These are phyloP conservation scores for Sordaria brevicollis DNA, from an alignment of 495 filamentous ascomycete species.

Conservation along the genomic window DNA sequence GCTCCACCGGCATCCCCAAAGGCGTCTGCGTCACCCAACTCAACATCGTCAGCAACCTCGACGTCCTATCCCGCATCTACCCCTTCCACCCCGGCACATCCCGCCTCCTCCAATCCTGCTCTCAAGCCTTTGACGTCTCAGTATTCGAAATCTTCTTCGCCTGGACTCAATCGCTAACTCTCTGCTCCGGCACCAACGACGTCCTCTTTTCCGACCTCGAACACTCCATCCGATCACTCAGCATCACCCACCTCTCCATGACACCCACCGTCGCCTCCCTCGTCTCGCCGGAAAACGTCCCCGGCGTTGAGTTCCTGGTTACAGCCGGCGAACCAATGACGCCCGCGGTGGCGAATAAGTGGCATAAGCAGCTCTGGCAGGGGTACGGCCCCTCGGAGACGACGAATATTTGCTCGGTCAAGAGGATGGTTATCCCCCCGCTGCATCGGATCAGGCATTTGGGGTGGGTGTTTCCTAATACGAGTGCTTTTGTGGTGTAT, in stretches of 20 bases:
- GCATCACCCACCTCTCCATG: slow-evolving; percentile 64
- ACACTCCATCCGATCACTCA: slow-evolving; percentile 41
- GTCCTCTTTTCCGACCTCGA: slow-evolving; percentile 55
- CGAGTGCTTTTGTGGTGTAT: slow-evolving; percentile 56
- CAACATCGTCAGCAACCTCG: slow-evolving; percentile 59
- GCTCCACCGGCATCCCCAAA: slow-evolving; percentile 57
- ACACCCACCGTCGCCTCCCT: slow-evolving; percentile 68
- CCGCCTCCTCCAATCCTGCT: slow-evolving; percentile 60
- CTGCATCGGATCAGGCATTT: slow-evolving; percentile 46
- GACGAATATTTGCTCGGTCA: slow-evolving; percentile 64
- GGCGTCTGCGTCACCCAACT: slow-evolving; percentile 58
- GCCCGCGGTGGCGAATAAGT: slow-evolving; percentile 50
- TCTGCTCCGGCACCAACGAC: slow-evolving; percentile 60
- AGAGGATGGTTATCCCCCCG: slow-evolving; percentile 29
- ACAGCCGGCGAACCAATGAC: slow-evolving; percentile 64
- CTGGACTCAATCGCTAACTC: slow-evolving; percentile 60
- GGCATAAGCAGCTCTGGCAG: slow-evolving; percentile 59
- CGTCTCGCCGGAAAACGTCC: slow-evolving; percentile 50
- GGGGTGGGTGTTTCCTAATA: slow-evolving; percentile 57
- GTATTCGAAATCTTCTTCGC: slow-evolving; percentile 76
- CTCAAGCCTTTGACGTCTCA: slow-evolving; percentile 65
- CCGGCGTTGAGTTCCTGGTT: slow-evolving; percentile 54
- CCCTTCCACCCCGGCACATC: slow-evolving; percentile 30
- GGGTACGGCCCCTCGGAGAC: slow-evolving; percentile 67
- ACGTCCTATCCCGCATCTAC: slow-evolving; percentile 49